Conservation (phyloP, 768 basidiomycete genomes). For the Psilocybe subaeruginosa region DNA sequence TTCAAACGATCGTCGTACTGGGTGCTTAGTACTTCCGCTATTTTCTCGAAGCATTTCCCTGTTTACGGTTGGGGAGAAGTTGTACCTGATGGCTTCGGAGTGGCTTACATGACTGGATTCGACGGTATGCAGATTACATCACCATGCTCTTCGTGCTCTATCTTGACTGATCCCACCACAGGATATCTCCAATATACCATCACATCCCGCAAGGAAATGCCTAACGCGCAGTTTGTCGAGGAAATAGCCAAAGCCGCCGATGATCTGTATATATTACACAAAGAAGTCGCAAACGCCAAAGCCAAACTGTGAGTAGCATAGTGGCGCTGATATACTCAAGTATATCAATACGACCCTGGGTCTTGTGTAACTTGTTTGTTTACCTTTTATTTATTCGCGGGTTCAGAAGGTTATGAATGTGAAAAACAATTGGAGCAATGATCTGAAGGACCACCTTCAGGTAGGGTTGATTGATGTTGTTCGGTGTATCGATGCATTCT, state of each 20-base stretch:
- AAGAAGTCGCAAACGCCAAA: slow-evolving; percentile 27
- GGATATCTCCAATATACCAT: slow-evolving; percentile 86
- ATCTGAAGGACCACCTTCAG: background rate
- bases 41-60: slow-evolving; percentile 84
- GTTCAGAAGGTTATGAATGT: background rate
- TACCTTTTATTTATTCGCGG: background rate
- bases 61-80: slow-evolving; percentile 97
- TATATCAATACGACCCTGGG: background rate
- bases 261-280: slow-evolving; percentile 71
- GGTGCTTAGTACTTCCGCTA: slow-evolving; percentile 88
- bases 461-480: background rate
- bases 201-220: slow-evolving; percentile 86
- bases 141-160: background rate
- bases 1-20: slow-evolving; percentile 75
- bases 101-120: slow-evolving; percentile 93
- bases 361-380: background rate
- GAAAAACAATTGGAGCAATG: background rate
- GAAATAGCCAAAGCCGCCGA: slow-evolving; percentile 66
- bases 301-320: slow-evolving; percentile 32
- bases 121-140: slow-evolving; percentile 49
- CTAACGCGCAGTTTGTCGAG: slow-evolving; percentile 69
- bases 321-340: background rate
- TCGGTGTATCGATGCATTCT: background rate
- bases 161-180: slow-evolving; percentile 24
- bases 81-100: slow-evolving; percentile 91